Conservation (phyloP, 164 flowering plant species). For the Saururus chinensis region DNA sequence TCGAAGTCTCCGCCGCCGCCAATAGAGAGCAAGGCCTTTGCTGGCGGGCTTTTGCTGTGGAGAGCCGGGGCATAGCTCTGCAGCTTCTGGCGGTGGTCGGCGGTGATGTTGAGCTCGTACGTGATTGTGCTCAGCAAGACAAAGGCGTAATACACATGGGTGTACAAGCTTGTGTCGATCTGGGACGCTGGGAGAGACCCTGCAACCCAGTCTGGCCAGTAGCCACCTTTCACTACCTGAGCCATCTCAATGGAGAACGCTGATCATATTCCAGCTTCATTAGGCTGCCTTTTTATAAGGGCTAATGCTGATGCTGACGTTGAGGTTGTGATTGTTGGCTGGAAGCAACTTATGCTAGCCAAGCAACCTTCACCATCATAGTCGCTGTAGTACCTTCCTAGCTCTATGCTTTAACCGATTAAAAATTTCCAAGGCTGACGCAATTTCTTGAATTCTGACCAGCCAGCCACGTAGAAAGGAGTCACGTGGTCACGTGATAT, state of each 20-base stretch:
- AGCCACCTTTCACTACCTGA: constrained; percentile 16
- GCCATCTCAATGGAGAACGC: neutral
- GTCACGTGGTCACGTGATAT: no score
- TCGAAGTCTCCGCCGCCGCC: constrained; percentile 19
- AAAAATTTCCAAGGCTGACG: no score
- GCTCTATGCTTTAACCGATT: no score
- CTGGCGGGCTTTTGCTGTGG: constrained; percentile 11
- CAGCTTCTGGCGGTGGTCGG: constrained; percentile 11
- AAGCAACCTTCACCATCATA: no score
- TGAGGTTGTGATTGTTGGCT: no score
- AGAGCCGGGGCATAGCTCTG: constrained; percentile 17
- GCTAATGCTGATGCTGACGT: no score
- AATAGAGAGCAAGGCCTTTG: constrained; percentile 27
- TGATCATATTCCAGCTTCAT: no score
- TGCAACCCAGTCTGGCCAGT: constrained; percentile 21
- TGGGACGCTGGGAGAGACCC: constrained; percentile 12
- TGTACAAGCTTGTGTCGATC: constrained; percentile 23
- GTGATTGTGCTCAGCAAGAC: constrained; percentile 13
- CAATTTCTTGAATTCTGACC: no score
- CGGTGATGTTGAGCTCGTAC: constrained; percentile 14
- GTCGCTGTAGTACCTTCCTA: no score
- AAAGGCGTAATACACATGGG: constrained; percentile 37
- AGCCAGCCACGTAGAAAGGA: no score
- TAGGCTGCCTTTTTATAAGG: no score
- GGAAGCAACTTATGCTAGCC: no score